Conservation (phyloP, 2,329 filamentous ascomycete species). For the Bimuria novae-zelandiae region DNA sequence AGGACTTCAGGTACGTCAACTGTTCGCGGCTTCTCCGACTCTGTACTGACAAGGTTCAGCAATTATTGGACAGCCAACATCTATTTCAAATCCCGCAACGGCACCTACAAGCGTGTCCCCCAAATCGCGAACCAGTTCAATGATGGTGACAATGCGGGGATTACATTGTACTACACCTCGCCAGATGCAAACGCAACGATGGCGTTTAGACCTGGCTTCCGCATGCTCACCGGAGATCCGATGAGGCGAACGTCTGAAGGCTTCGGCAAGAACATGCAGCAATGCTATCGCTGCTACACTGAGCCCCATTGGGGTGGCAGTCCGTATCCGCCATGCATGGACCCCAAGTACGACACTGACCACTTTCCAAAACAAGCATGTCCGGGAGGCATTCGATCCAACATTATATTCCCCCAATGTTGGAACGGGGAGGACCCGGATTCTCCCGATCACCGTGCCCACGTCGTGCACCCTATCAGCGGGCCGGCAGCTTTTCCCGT, state of each 20-base stretch:
- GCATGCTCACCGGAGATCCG: slow-evolving; percentile 26
- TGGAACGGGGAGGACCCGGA: slow-evolving; percentile 58
- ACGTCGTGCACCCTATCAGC: slow-evolving; percentile 26
- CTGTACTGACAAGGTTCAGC: neutral
- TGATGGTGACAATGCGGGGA: slow-evolving; percentile 22
- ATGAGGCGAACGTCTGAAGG: slow-evolving; percentile 22
- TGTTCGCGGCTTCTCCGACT: too few species aligned
- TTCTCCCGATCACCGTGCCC: slow-evolving; percentile 60
- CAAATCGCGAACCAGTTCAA: slow-evolving; percentile 27
- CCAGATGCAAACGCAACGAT: slow-evolving; percentile 19
- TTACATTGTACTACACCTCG: slow-evolving; percentile 27
- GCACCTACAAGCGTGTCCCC: slow-evolving; percentile 33
- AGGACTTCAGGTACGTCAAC: slow-evolving; percentile 8
- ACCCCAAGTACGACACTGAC: slow-evolving; percentile 39
- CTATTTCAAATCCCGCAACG: slow-evolving; percentile 35
- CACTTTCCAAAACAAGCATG: slow-evolving; percentile 30
- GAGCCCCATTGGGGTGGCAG: slow-evolving; percentile 23
- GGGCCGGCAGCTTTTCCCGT: slow-evolving; percentile 4
- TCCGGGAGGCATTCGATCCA: slow-evolving; percentile 24
- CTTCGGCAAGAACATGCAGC: slow-evolving; percentile 23
- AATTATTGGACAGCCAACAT: slow-evolving; percentile 41
- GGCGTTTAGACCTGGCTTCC: slow-evolving; percentile 28
- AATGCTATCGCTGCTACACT: slow-evolving; percentile 25
- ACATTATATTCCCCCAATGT: slow-evolving; percentile 64
- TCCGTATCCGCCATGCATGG: slow-evolving; percentile 22